A percentile compares a stretch with the other conserved stretches of the same genome.
phyloP scores from a whole-genome alignment of 139 green algal species.

The Pleodorina starrii region DNA sequence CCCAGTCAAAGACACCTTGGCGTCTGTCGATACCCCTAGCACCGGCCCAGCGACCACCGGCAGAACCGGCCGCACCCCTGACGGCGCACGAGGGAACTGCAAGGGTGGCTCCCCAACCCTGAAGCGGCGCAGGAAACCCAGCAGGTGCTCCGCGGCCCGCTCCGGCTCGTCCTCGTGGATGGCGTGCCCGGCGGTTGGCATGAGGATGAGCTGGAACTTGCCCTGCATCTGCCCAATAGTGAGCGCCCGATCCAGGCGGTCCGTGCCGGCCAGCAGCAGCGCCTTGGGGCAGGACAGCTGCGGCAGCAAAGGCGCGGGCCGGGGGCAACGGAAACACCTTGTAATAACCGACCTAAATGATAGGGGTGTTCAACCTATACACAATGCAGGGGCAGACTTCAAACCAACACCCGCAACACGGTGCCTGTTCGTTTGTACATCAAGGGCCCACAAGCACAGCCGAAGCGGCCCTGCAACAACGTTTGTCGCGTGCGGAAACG shows the following conservation, averaged over 20 bases:
- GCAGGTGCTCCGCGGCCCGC: conserved; percentile 74
- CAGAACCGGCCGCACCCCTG: conserved; percentile 64
- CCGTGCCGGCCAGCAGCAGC: conserved; percentile 93
- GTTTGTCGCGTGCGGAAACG: too few species aligned
- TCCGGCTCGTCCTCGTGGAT: conserved; percentile 91
- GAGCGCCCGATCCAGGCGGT: conserved; percentile 90
- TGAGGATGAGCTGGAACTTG: conserved; percentile 94
- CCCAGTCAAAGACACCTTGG: too few species aligned
- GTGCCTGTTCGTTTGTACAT: too few species aligned
- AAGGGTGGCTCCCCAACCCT: conserved; percentile 78
- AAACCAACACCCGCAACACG: too few species aligned
- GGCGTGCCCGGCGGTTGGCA: conserved; percentile 92
- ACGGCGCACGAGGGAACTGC: conserved; percentile 58
- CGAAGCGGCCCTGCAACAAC: too few species aligned
- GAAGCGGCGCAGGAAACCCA: conserved; percentile 84
- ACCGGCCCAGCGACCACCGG: conserved; percentile 65
- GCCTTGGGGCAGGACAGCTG: conserved; percentile 83
- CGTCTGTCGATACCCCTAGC: conserved; percentile 1
- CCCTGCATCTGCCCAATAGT: conserved; percentile 98
- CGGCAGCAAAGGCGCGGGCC: conserved; percentile 41
- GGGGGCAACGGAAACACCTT: too few species aligned
- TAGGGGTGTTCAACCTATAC: too few species aligned
- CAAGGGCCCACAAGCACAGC: too few species aligned
- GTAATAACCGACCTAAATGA: too few species aligned
- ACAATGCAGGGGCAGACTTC: too few species aligned